These are phyloP conservation scores for Suillus subluteus DNA, from an alignment of 768 basidiomycete species.

Conservation along the genomic window DNA sequence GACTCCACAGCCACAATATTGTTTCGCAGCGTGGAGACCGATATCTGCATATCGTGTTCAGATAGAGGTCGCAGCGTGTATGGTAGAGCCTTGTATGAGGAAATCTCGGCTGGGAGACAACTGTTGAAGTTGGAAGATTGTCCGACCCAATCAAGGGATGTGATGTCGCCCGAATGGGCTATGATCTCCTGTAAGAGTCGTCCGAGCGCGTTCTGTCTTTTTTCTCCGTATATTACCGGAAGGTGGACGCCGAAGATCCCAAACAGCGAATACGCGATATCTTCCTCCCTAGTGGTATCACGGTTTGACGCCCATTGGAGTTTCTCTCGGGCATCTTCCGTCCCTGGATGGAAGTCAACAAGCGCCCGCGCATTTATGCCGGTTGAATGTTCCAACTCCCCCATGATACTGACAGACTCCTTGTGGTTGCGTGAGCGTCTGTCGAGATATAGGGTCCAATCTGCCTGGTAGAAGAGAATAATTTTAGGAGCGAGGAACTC, in stretches of 20 bases:
- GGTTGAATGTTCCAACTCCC: background rate
- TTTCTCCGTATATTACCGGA: background rate
- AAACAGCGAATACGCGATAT: background rate
- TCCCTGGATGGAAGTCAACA: rapidly evolving
- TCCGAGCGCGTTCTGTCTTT: background rate
- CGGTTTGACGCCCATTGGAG: background rate
- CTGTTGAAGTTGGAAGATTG: background rate
- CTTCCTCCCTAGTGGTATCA: background rate
- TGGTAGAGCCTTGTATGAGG: background rate
- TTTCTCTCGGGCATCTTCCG: background rate
- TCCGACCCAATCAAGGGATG: background rate
- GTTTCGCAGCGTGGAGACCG: background rate
- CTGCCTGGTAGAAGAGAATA: background rate
- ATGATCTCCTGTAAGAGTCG: background rate
- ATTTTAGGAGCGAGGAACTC: background rate
- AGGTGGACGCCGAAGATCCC: background rate
- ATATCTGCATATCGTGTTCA: background rate
- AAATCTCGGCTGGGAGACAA: background rate
- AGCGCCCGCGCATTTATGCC: background rate
- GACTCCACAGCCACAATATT: no score
- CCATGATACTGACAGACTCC: background rate
- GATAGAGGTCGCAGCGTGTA: background rate
- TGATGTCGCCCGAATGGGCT: background rate
- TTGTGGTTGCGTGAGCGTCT: background rate
- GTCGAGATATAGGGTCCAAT: background rate